Evolutionary conservation across 1,284 basidiomycete genomes (phyloP).

Genomic region (Pseudomicrostroma phylloplanum): DNA sequence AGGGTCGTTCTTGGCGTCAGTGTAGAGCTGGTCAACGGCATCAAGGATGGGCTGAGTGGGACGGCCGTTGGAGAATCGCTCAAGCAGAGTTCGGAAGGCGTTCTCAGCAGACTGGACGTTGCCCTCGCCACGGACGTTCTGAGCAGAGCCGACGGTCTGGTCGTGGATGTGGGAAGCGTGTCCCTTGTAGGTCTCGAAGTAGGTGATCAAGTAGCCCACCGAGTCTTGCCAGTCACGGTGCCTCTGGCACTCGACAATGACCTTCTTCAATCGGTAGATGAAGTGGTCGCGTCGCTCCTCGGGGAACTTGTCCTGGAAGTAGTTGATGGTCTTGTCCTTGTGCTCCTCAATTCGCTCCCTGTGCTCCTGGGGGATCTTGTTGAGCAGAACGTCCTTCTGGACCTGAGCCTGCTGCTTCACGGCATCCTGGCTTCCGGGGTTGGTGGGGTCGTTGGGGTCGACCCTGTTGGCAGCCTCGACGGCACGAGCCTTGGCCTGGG

Average conservation of each 20-base stretch:
- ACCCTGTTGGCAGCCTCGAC: constrained; percentile 31
- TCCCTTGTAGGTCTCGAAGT: constrained; percentile 61
- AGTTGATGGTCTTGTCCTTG: constrained; percentile 52
- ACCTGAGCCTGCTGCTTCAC: constrained; percentile 55
- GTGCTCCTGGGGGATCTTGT: constrained; percentile 47
- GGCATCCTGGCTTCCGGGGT: constrained; percentile 50
- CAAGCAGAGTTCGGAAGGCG: constrained; percentile 60
- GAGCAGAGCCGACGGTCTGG: constrained; percentile 55
- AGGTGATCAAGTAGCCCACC: constrained; percentile 53
- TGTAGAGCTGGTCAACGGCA: constrained; percentile 67
- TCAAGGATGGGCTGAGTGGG: constrained; percentile 63
- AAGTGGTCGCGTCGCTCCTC: constrained; percentile 76
- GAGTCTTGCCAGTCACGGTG: constrained; percentile 77
- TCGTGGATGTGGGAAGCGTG: constrained; percentile 58
- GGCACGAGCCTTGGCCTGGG: constrained; percentile 29
- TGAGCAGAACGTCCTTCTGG: constrained; percentile 43
- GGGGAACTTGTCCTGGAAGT: constrained; percentile 75
- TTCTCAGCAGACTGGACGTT: constrained; percentile 50
- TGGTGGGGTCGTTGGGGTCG: constrained; percentile 36
- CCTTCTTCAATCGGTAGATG: constrained; percentile 75
- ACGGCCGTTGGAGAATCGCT: constrained; percentile 77
- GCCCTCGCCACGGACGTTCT: constrained; percentile 58
- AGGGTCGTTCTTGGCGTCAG: constrained; percentile 69
- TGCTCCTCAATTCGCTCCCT: constrained; percentile 42
- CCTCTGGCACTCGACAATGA: constrained; percentile 84